These are phyloP conservation scores for Thozetella sp. DNA, from an alignment of 495 filamentous ascomycete genomes.

Conservation along the genomic window DNA sequence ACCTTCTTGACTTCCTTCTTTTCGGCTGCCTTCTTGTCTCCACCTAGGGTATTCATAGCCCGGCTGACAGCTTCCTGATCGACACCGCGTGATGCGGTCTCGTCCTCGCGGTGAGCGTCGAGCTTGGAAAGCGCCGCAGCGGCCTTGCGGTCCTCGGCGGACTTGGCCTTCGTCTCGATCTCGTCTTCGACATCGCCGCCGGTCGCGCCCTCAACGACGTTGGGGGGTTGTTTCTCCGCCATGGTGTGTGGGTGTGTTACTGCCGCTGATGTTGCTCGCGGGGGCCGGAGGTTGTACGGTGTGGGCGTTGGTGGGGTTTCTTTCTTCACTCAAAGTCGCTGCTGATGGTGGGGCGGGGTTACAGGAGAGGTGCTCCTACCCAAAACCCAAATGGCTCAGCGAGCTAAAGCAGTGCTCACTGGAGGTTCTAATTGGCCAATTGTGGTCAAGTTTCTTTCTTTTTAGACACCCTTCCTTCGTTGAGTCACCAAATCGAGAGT, in stretches of 20 bases:
- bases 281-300: not conserved
- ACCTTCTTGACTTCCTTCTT: slow-evolving; percentile 50
- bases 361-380: too few relatives aligned
- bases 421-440: too few relatives aligned
- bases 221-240: slow-evolving; percentile 60
- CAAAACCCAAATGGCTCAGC: too few relatives aligned
- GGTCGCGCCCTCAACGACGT: slow-evolving; percentile 60
- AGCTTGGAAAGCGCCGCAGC: slow-evolving; percentile 83
- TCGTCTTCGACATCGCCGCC: slow-evolving; percentile 62
- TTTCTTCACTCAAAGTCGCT: too few relatives aligned
- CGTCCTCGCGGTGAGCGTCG: slow-evolving; percentile 62
- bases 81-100: slow-evolving; percentile 57
- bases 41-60: slow-evolving; percentile 74
- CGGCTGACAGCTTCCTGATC: slow-evolving; percentile 83
- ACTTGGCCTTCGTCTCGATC: slow-evolving; percentile 64
- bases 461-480: too few relatives aligned
- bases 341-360: too few relatives aligned
- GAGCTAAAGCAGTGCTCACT: too few relatives aligned
- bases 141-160: slow-evolving; percentile 87
- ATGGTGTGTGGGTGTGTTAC: slow-evolving; percentile 30
- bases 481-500: too few relatives aligned
- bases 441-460: too few relatives aligned
- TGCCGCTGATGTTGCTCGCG: not conserved
- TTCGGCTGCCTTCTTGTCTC: slow-evolving; percentile 27
- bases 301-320: not conserved